A percentile compares a stretch with the other conserved stretches of the same genome.
Conservation (phyloP, 1,284 basidiomycete species). For the Cutaneotrichosporon sp. region DNA sequence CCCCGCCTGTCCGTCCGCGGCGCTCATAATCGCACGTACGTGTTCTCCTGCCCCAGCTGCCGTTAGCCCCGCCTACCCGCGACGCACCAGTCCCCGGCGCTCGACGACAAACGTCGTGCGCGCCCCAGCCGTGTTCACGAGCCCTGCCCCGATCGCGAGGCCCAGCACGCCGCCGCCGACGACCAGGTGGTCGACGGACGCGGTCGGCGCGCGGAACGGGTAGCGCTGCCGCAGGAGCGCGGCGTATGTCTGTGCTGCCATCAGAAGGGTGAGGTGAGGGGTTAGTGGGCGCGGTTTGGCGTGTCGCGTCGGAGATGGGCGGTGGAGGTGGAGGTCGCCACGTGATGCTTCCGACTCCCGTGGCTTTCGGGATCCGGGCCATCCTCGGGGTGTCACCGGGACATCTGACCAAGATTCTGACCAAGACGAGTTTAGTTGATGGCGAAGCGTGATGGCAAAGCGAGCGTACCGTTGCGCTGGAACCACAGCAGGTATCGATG, state of each 20-base stretch:
- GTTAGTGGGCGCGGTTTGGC: background rate
- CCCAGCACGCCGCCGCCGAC: constrained; percentile 92
- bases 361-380: too few species aligned
- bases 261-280: background rate
- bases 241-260: constrained; percentile 16
- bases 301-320: background rate
- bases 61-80: constrained; percentile 11
- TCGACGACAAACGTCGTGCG: constrained; percentile 86
- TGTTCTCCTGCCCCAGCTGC: constrained; percentile 72
- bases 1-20: too few species aligned
- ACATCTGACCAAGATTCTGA: too few species aligned
- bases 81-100: constrained; percentile 59
- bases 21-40: too few species aligned
- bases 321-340: constrained; percentile 1
- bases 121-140: constrained; percentile 65
- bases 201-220: constrained; percentile 64
- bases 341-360: too few species aligned
- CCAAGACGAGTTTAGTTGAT: too few species aligned
- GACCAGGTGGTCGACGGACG: constrained; percentile 81
- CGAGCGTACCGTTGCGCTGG: too few species aligned
- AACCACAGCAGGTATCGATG: too few species aligned
- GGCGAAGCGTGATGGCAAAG: too few species aligned
- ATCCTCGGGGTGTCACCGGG: too few species aligned
- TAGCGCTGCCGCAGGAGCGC: constrained; percentile 23
- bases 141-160: constrained; percentile 76